Percentiles rank a stretch among this genome's conserved stretches.
Conservation (phyloP, 768 basidiomycete species). For the Trametes coccinea region DNA sequence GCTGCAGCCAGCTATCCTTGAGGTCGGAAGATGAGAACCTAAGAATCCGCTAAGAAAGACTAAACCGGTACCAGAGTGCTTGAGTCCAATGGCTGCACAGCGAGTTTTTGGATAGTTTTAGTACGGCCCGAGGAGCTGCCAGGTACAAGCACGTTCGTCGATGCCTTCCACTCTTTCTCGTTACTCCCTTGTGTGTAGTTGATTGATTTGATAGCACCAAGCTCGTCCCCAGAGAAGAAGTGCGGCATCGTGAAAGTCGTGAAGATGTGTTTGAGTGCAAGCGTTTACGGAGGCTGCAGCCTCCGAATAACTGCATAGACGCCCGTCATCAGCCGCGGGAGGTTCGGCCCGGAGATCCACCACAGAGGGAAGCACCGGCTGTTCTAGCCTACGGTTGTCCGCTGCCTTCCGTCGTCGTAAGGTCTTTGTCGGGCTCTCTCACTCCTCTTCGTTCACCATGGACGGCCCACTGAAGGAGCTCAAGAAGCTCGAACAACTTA, state of each 20-base stretch:
- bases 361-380: too few species aligned
- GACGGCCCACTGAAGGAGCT: constrained; percentile 78
- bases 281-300: not conserved
- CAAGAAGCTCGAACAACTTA: constrained; percentile 69
- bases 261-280: not conserved
- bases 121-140: constrained; percentile 33
- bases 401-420: too few species aligned
- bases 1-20: constrained; percentile 68
- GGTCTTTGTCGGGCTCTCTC: not conserved
- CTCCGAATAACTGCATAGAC: not conserved
- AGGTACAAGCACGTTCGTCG: constrained; percentile 30
- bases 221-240: constrained; percentile 77
- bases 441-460: constrained; percentile 43
- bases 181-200: constrained; percentile 38
- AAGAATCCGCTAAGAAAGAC: constrained; percentile 18
- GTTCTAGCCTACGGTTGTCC: too few species aligned
- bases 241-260: constrained; percentile 48
- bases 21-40: constrained; percentile 19
- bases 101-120: constrained; percentile 42
- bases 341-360: not conserved
- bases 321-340: not conserved
- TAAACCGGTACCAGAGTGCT: constrained; percentile 25
- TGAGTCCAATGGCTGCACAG: constrained; percentile 24
- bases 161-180: constrained; percentile 36
- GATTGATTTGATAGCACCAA: constrained; percentile 71